Base-by-base conservation (phyloP, 805 yeast genomes). In the Brettanomyces naardenensis region DNA sequence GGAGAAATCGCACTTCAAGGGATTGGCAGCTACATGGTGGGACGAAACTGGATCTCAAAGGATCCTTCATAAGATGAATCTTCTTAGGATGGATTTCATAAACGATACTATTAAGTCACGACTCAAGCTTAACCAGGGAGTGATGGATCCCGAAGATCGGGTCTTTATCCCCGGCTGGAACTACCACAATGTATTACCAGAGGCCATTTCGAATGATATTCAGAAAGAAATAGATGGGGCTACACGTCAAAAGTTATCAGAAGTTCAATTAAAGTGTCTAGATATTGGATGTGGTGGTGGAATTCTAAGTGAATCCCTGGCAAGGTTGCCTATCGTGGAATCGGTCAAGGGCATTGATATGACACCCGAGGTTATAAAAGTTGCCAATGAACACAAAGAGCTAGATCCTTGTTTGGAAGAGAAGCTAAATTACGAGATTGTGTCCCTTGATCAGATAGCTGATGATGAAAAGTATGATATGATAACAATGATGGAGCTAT, bases 221-320 rank as follows among this genome's bases (percentile, higher is more conserved):
- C 40, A 63, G 9, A 43, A 44, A 19, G 81, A 79, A 40, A 78
- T 76, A 40, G 75, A 75, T 19, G 40, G 48, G 14, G 65, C 68
- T 33, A 54, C 73, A 40, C 67, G 65, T 7, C 61, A 59, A 27
- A 51, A 62, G 21, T 59, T 62, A 30, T 41, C 39, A 3, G 42
- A 55, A 3, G 47, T 70, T 38, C 61, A 69, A 33, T 63, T 77
- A 37, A 56, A 59, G 13, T 88, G 78, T 1, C 62, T 92, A 39
- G 99, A 92, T 54, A 78, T 92, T 37, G 99, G 99, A 1, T 92
- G 98, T 58, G 99, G 99, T 15, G 99, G 98, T n/a, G 99, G 98
- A 0, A 79, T 92, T 19, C 63, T 92, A 15, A 66, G 89, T 4
- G 99, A 92, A 55, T 79, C 90, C 0, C 59, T 92, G 53, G 96